Evolutionary conservation across 176 grass and related monocot genomes (phyloP).

Genomic region (Cenchrus americanus): DNA sequence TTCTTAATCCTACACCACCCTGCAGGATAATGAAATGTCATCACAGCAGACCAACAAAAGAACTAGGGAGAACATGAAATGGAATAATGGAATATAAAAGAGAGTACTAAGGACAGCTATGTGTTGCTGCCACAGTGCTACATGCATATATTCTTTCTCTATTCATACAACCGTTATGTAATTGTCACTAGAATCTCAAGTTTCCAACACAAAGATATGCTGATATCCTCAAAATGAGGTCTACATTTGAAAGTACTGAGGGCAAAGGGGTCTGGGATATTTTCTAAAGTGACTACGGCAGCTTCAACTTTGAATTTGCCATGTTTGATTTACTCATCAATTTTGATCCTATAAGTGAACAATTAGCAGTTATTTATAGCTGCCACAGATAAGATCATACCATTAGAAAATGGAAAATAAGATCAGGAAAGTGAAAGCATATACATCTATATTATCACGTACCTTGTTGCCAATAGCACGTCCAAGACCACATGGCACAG

Average conservation of each 20-base stretch:
- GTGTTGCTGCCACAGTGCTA: conserved; percentile 28
- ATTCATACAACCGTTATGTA: conserved; percentile 1
- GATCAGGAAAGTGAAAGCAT: conserved; percentile 6
- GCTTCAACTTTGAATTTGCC: background rate
- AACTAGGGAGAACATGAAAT: conserved; percentile 30
- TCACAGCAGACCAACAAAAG: conserved; percentile 24
- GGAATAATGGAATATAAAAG: conserved; percentile 37
- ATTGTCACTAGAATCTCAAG: conserved; percentile 22
- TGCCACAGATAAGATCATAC: background rate
- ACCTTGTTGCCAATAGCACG: conserved; percentile 98
- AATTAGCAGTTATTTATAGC: background rate
- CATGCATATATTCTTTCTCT: conserved; percentile 5
- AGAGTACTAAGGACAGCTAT: conserved; percentile 6
- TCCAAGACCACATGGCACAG: conserved; percentile 91
- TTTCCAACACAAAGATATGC: conserved; percentile 16
- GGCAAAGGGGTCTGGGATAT: background rate
- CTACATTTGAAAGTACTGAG: conserved; percentile 17
- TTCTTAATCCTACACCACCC: conserved; percentile 97
- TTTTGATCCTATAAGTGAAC: background rate
- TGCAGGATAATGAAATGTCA: conserved; percentile 53
- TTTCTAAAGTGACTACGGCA: conserved; percentile 1
- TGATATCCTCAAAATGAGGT: background rate
- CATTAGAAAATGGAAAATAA: conserved; percentile 26
- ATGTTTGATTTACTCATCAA: conserved; percentile 6
- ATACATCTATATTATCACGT: conserved; percentile 35